Conservation (phyloP, 257 asterid species). For the Euphrasia confusa region DNA sequence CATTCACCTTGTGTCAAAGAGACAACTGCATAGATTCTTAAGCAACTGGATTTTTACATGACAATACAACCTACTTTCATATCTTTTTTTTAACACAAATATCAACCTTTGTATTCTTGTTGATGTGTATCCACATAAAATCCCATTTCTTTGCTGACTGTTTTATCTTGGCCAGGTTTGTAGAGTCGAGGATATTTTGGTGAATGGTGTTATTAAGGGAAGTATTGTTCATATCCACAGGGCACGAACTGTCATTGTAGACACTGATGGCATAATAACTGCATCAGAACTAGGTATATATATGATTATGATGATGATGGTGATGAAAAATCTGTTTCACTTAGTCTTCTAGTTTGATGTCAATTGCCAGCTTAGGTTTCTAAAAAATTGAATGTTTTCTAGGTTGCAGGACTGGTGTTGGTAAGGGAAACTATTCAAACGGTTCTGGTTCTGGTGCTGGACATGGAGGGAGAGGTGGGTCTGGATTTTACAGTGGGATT, state of each 20-base stretch:
- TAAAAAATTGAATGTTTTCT: slow-evolving; percentile 30
- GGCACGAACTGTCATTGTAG: slow-evolving; percentile 81
- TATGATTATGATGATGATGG: background rate
- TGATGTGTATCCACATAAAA: slow-evolving; percentile 1
- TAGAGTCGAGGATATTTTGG: slow-evolving; percentile 90
- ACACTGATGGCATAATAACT: slow-evolving; percentile 67
- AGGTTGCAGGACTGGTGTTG: slow-evolving; percentile 92
- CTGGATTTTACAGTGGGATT: slow-evolving; percentile 69
- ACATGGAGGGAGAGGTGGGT: slow-evolving; percentile 98
- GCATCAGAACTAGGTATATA: slow-evolving; percentile 80
- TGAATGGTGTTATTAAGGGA: slow-evolving; percentile 75
- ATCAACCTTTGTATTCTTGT: slow-evolving; percentile 12
- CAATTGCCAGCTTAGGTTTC: slow-evolving; percentile 24
- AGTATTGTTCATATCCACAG: slow-evolving; percentile 92
- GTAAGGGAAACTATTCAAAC: slow-evolving; percentile 84
- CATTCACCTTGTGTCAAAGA: slow-evolving; percentile 6
- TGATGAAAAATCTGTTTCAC: slow-evolving; percentile 17
- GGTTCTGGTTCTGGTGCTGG: slow-evolving; percentile 98
- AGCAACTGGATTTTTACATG: slow-evolving; percentile 19
- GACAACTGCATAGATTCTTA: slow-evolving; percentile 19
- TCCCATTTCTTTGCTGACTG: slow-evolving; percentile 20
- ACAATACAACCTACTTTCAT: slow-evolving; percentile 1
- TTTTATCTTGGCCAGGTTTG: slow-evolving; percentile 56
- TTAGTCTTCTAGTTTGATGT: slow-evolving; percentile 14
- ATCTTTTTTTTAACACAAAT: background rate